Conservation (phyloP, 2,329 filamentous ascomycete genomes). For the Fonsecaea multimorphosa region DNA sequence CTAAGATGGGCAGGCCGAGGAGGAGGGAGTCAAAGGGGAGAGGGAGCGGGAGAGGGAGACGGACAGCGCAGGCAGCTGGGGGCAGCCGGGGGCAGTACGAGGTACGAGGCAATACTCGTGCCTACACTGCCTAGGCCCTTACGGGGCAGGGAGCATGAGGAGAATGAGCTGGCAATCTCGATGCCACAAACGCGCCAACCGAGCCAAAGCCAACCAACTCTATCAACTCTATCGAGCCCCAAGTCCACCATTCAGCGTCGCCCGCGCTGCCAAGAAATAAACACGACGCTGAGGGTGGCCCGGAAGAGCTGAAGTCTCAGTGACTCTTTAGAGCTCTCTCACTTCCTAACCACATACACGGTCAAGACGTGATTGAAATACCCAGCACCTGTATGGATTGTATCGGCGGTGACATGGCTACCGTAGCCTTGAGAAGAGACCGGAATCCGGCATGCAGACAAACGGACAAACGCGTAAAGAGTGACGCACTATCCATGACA, state of each 20-base stretch:
- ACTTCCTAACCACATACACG: background rate
- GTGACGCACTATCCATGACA: background rate
- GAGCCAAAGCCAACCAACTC: background rate
- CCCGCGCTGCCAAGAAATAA: constrained; percentile 19
- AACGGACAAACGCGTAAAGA: background rate
- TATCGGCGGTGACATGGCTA: background rate
- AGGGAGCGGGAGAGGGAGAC: background rate
- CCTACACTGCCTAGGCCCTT: too few relatives aligned
- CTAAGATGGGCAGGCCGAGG: background rate
- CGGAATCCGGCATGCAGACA: background rate
- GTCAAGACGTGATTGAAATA: background rate
- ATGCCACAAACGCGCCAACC: constrained; percentile 7
- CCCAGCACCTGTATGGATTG: background rate
- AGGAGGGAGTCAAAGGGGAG: background rate
- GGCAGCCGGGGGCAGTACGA: background rate
- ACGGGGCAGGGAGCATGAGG: background rate
- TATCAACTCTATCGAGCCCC: background rate
- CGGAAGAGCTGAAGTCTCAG: background rate
- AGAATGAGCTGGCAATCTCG: constrained; percentile 6
- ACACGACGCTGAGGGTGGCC: background rate
- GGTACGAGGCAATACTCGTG: too few relatives aligned
- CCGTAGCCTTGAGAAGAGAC: background rate
- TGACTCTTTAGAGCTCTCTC: background rate
- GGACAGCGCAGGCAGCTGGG: background rate
- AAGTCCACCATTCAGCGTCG: constrained; percentile 25